Evolutionary conservation across 2,329 filamentous ascomycete species (phyloP).

Genomic region (Diaporthe destruens): DNA sequence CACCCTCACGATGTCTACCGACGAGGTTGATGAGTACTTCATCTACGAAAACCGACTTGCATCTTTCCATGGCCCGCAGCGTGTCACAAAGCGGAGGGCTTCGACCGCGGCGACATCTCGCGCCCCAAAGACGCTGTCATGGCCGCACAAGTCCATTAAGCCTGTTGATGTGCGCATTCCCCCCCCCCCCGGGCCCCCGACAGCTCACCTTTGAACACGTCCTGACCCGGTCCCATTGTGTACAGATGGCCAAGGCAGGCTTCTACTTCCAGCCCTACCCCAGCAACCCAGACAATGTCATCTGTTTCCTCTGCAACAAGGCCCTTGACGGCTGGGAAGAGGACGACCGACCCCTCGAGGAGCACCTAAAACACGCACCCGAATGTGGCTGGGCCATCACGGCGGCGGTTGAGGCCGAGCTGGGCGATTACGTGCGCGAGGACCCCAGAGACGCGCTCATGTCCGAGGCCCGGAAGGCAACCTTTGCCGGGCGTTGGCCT

Average conservation of each 20-base stretch:
- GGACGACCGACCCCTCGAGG: constrained; percentile 83
- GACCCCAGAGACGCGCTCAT: constrained; percentile 81
- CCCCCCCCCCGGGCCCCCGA: not conserved
- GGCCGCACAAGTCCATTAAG: constrained; percentile 77
- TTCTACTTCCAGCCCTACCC: constrained; percentile 88
- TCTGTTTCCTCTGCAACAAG: constrained; percentile 88
- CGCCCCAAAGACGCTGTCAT: constrained; percentile 70
- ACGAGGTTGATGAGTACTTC: constrained; percentile 62
- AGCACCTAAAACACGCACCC: constrained; percentile 86
- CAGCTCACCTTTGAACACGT: not conserved
- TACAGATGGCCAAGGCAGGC: constrained; percentile 87
- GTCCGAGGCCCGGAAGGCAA: constrained; percentile 81
- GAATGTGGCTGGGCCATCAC: constrained; percentile 90
- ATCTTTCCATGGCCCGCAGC: constrained; percentile 79
- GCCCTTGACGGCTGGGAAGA: constrained; percentile 93
- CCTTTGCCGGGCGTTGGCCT: constrained; percentile 88
- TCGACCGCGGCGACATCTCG: constrained; percentile 69
- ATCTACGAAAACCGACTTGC: constrained; percentile 82
- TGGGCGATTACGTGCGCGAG: constrained; percentile 73
- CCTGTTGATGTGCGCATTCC: constrained; percentile 70
- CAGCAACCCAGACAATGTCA: constrained; percentile 85
- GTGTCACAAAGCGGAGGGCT: constrained; percentile 75
- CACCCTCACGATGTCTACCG: constrained; percentile 44
- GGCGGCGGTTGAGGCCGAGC: constrained; percentile 70
- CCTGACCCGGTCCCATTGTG: constrained; percentile 39